Evolutionary conservation across 768 basidiomycete species (phyloP).

Genomic region (Termitomyces sp.): DNA sequence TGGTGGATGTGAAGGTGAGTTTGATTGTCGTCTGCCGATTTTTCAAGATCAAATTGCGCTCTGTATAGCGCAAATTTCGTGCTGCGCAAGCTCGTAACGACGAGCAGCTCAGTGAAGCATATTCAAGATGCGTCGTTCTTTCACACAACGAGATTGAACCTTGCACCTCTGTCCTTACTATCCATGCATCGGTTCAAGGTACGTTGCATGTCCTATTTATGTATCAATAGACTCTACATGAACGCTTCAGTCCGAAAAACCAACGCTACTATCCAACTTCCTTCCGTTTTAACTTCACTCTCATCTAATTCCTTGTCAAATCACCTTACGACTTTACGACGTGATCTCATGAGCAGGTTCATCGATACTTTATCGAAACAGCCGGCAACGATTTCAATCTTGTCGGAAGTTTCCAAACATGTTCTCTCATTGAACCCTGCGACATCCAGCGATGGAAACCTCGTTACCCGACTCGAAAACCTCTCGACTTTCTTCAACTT

Average conservation of each 20-base stretch:
- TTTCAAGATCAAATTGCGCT: background rate
- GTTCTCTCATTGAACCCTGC: conserved; percentile 43
- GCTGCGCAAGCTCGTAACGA: conserved; percentile 53
- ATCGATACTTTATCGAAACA: conserved; percentile 54
- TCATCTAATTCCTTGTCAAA: conserved; percentile 46
- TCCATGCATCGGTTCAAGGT: conserved; percentile 49
- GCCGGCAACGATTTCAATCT: conserved; percentile 36
- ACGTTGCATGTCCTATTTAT: conserved; percentile 1
- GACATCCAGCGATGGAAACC: conserved; percentile 33
- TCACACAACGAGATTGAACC: conserved; percentile 29
- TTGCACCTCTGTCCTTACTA: conserved; percentile 39
- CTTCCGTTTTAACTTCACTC: conserved; percentile 54
- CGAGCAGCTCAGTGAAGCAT: conserved; percentile 70
- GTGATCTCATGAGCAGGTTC: conserved; percentile 56
- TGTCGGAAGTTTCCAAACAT: conserved; percentile 32
- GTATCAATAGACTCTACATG: background rate
- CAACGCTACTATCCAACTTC: conserved; percentile 41
- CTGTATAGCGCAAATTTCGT: conserved; percentile 46
- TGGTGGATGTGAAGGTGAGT: conserved; percentile 54
- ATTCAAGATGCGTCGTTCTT: conserved; percentile 49
- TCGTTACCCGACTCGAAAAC: conserved; percentile 43
- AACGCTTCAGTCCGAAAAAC: conserved; percentile 50
- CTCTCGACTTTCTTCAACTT: conserved; percentile 58
- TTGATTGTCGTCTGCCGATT: background rate
- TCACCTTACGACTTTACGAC: conserved; percentile 55